Conservation (phyloP, 208 protist genomes). For the Crithidia bombi region DNA sequence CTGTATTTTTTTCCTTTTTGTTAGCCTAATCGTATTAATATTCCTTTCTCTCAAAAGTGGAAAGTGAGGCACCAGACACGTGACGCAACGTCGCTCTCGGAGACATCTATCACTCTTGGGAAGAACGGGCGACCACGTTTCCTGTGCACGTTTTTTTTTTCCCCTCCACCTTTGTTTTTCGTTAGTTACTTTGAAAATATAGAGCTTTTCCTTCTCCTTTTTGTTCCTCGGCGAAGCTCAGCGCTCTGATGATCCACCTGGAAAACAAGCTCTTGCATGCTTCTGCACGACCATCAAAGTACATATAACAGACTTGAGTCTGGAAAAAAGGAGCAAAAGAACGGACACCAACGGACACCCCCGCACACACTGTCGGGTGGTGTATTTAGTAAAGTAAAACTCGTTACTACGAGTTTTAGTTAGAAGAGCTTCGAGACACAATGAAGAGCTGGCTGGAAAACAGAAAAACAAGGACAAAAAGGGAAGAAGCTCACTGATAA, state of each 20-base stretch:
- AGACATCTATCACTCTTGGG: neutral
- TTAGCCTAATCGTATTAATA: neutral
- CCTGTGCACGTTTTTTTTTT: too few species aligned
- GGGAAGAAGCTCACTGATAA: slow-evolving; percentile 4
- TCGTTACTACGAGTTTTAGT: neutral
- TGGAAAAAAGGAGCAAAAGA: neutral
- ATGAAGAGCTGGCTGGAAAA: slow-evolving; percentile 6
- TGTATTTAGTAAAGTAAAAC: neutral
- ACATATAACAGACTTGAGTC: neutral
- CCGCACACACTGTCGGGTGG: neutral
- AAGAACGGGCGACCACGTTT: neutral
- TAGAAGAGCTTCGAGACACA: slow-evolving; percentile 4
- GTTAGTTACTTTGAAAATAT: slow-evolving; percentile 22
- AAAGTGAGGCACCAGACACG: neutral
- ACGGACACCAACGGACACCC: neutral
- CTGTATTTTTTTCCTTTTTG: neutral
- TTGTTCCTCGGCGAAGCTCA: neutral
- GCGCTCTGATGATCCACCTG: neutral
- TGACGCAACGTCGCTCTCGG: neutral
- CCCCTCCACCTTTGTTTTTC: neutral
- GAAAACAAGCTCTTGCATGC: neutral
- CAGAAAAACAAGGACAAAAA: slow-evolving; percentile 5
- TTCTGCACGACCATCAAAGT: slow-evolving; percentile 1
- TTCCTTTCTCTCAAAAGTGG: slow-evolving; percentile 2
- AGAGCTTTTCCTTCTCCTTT: too few species aligned